Evolutionary conservation across 2,329 filamentous ascomycete species (phyloP), one percentile per base, ranked within the genome.

Genomic region (Rhytidhysteron rufulum): DNA sequence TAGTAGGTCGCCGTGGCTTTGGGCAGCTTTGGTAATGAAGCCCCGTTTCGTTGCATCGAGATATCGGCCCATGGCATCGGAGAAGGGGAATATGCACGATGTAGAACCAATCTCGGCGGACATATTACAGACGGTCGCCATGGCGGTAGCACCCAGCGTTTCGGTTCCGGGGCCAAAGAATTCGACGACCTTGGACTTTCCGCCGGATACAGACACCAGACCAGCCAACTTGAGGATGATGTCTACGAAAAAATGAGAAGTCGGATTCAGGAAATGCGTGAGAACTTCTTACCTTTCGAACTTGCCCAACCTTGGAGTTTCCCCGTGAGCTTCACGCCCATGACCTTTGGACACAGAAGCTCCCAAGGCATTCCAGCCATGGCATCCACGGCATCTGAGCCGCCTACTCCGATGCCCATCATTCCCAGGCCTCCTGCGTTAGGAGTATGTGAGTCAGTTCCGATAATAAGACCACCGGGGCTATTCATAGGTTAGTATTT

Each of bases 361-460:
- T 98, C 93, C 93, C 93, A 97, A 45, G 91, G 91, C 53, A 95
- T 82, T 71, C 88, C 85, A 61, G 90, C 89, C 88, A 98, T 95
- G 59, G 95, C 93, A 72, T 98, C 93, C 60, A 97, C 93, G 44
- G 93, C 93, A 74, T 97, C 93, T 63, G 91, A 93, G 80, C 93
- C 91, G 74, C 93, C 91, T 49, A 96, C 91, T 82, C 90, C 91
- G 64, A 97, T 95, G 45, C 88, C 87, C 60, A 80, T 82, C 85
- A 94, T 95, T 68, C 89, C 90, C 43, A 97, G 84, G 80, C 91
- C 91, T 78, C 91, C 91, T 62, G 82, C 91, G 67, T 98, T 98
- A 61, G 91, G 91, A 44, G 93, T 97, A 77, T 98, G 93, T 42
- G 89, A 95, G 70, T 97, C 91, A 56, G 91, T 97, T 69, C 93